Evolutionary conservation across 208 protist genomes (phyloP).

Genomic region (Trypanosoma brucei): DNA sequence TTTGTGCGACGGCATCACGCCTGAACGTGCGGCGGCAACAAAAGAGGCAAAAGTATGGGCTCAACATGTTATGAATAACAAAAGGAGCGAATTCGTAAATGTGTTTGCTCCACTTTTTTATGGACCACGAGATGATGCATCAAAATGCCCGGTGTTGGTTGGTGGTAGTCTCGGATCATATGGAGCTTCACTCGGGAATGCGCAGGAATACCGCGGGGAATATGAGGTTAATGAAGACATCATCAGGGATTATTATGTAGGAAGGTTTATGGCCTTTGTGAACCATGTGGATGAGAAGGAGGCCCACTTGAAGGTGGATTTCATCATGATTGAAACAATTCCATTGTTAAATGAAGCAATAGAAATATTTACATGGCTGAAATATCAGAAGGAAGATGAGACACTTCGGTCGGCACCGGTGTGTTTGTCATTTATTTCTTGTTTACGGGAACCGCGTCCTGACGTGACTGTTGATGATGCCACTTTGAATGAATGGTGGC

Average conservation of each 20-base stretch:
- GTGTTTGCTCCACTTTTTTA: constrained; percentile 3
- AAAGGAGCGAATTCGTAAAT: neutral
- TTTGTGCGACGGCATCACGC: neutral
- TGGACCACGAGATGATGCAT: neutral
- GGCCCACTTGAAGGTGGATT: constrained; percentile 12
- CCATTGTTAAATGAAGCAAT: constrained; percentile 15
- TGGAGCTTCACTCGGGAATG: constrained; percentile 6
- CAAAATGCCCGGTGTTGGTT: constrained; percentile 9
- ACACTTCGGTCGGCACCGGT: constrained; percentile 7
- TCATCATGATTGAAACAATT: constrained; percentile 20
- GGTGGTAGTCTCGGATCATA: constrained; percentile 19
- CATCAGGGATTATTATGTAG: constrained; percentile 12
- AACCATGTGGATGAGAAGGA: neutral
- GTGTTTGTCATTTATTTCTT: constrained; percentile 20
- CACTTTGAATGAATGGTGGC: constrained; percentile 15
- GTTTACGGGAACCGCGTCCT: neutral
- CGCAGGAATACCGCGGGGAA: constrained; percentile 14
- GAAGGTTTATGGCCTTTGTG: constrained; percentile 14
- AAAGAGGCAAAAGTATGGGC: neutral
- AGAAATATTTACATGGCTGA: constrained; percentile 10
- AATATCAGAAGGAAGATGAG: constrained; percentile 1
- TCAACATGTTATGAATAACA: neutral
- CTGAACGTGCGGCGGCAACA: neutral
- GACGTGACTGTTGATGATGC: constrained; percentile 1
- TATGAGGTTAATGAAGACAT: constrained; percentile 11